Conservation (phyloP, 345 rosid species). For the Syzygium jambos region DNA sequence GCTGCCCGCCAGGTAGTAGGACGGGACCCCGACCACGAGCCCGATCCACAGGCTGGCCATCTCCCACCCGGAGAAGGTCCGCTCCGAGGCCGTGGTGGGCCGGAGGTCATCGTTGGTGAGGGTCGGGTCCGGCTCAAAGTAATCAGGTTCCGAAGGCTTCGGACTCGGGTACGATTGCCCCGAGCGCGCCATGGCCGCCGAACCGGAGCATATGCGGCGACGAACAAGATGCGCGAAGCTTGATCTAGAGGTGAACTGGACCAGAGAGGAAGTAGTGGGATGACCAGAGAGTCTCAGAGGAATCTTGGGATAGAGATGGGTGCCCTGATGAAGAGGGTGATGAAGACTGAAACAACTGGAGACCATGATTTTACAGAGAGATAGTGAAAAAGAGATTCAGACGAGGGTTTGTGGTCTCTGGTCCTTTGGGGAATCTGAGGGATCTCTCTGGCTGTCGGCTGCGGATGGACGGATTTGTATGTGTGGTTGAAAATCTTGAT, state of each 20-base stretch:
- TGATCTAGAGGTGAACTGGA: neutral
- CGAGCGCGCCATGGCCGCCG: neutral
- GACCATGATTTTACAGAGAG: constrained; percentile 7
- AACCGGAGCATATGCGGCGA: neutral
- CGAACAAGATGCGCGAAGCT: neutral
- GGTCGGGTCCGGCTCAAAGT: constrained; percentile 35
- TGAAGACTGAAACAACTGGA: constrained; percentile 40
- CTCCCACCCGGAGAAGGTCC: constrained; percentile 67
- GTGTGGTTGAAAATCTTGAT: neutral
- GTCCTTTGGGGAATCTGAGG: neutral
- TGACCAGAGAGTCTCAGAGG: constrained; percentile 4
- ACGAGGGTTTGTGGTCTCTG: neutral
- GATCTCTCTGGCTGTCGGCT: neutral
- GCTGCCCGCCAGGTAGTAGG: constrained; percentile 86
- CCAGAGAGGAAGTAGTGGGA: constrained; percentile 1
- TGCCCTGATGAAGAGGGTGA: constrained; percentile 18
- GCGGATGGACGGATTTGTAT: neutral
- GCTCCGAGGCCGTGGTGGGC: constrained; percentile 45
- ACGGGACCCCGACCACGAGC: constrained; percentile 88
- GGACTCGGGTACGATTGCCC: neutral
- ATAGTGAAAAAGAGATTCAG: constrained; percentile 13
- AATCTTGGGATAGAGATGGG: constrained; percentile 2
- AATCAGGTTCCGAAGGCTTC: neutral
- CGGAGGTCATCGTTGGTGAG: constrained; percentile 86
- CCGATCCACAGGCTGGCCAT: constrained; percentile 98